A percentile compares a stretch with the other conserved stretches of the same genome.
These are phyloP conservation scores for Thelephora terrestris DNA, from an alignment of 1,284 basidiomycete species.

Conservation along the genomic window DNA sequence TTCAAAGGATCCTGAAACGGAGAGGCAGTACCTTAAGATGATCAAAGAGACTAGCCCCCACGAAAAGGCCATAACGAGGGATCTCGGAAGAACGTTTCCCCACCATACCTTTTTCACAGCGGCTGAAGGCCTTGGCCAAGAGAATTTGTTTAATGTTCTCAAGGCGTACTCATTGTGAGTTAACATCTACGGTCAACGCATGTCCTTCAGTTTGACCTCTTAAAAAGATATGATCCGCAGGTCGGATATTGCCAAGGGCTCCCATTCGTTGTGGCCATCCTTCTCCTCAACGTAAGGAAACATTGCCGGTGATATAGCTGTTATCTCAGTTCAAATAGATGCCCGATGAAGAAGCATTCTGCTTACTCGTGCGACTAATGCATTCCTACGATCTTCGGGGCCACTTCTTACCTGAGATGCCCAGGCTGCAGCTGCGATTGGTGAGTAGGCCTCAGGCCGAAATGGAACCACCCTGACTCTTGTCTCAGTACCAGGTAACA, in stretches of 20 bases:
- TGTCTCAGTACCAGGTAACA: slow-evolving; percentile 38
- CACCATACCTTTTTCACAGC: slow-evolving; percentile 94
- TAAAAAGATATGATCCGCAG: slow-evolving; percentile 78
- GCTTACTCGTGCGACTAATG: slow-evolving; percentile 95
- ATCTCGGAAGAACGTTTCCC: slow-evolving; percentile 94
- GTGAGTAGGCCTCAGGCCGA: slow-evolving; percentile 31
- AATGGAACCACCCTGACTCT: neutral
- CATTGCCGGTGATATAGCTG: neutral
- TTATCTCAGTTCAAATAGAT: slow-evolving; percentile 44
- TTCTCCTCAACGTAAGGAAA: slow-evolving; percentile 76
- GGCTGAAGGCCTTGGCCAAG: slow-evolving; percentile 88
- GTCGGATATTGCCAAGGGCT: slow-evolving; percentile 97
- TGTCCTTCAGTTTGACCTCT: slow-evolving; percentile 10
- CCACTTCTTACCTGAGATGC: slow-evolving; percentile 98
- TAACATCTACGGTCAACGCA: slow-evolving; percentile 5
- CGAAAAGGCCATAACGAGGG: slow-evolving; percentile 90
- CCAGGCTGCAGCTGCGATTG: slow-evolving; percentile 85
- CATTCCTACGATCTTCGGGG: slow-evolving; percentile 92
- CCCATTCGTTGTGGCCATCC: slow-evolving; percentile 90
- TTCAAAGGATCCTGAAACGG: slow-evolving; percentile 84
- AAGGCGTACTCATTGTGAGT: slow-evolving; percentile 90
- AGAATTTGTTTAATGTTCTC: slow-evolving; percentile 93
- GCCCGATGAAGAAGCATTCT: slow-evolving; percentile 98
- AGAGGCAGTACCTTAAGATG: slow-evolving; percentile 75
- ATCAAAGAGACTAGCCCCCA: slow-evolving; percentile 80